A percentile compares a stretch with the other conserved stretches of the same genome.
Conservation (phyloP, 805 yeast species). For the Wickerhamomyces kurtzmanii region DNA sequence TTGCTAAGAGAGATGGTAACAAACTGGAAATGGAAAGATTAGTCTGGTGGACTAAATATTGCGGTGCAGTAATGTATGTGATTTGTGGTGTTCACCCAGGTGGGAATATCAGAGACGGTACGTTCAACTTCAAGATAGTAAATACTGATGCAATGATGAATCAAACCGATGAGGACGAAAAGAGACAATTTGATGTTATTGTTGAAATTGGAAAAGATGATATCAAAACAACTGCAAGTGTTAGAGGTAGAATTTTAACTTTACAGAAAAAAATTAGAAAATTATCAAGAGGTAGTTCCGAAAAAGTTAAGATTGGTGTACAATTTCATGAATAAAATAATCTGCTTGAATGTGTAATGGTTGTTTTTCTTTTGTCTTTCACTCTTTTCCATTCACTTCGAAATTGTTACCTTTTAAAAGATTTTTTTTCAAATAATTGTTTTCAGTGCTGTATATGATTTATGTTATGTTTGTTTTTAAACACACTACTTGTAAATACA, state of each 20-base stretch:
- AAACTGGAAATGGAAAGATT: conserved; percentile 32
- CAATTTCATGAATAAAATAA: conserved; percentile 28
- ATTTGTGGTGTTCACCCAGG: conserved; percentile 79
- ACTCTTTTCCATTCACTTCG: too few relatives aligned
- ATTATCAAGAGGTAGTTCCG: conserved; percentile 37
- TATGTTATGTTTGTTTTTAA: too few relatives aligned
- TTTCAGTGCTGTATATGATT: too few relatives aligned
- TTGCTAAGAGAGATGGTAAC: conserved; percentile 36
- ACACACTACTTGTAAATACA: too few relatives aligned
- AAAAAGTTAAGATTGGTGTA: conserved; percentile 42
- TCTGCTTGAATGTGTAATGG: too few relatives aligned
- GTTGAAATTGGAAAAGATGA: conserved; percentile 40
- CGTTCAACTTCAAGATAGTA: conserved; percentile 31
- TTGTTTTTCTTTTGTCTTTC: too few relatives aligned
- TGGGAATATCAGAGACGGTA: conserved; percentile 60
- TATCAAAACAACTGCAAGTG: conserved; percentile 48
- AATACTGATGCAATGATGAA: conserved; percentile 20
- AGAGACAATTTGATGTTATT: conserved; percentile 26
- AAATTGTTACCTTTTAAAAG: too few relatives aligned
- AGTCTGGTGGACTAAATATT: conserved; percentile 65
- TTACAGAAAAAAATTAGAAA: conserved; percentile 53
- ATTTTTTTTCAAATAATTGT: too few relatives aligned
- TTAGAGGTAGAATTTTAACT: conserved; percentile 45
- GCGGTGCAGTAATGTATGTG: conserved; percentile 68
- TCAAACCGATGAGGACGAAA: conserved; percentile 19